Base-by-base conservation (phyloP, 176 grass and related monocot genomes). In the Aegilops sharonensis region DNA sequence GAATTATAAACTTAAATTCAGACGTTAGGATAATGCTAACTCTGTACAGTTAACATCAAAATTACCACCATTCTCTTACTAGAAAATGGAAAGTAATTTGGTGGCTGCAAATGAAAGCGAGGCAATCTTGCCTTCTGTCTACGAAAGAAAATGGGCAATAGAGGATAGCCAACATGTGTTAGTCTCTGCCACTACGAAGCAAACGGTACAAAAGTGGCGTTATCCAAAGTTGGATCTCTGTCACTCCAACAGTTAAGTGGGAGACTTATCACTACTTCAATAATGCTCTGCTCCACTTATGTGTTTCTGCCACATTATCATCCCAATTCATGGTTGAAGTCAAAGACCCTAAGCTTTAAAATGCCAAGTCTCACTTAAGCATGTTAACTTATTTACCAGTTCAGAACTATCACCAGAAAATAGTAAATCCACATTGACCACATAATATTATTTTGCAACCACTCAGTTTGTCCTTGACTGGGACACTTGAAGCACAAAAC, bases 211-310 rank as follows among this genome's bases (percentile, higher is more conserved):
- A 15, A 84, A 80, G 45, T 74, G 21, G 42, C 65, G 23, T 54
- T 87, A 85, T 73, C 66, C 73, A 56, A 11, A 83, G 35, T 63
- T 87, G 32, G 67, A 84, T 67, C 61, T 77, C 70, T 47, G 75
- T 48, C 5, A 3, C 29, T 60, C 20, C 11, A 87, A 48, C 45
- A 84, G 34, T 57, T 60, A 62, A 75, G 43, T 87, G 66, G 40
- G 78, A 62, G 36, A 64, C 40, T 65, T 73, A 32, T 67, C 74
- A 83, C 32, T 82, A 83, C 24, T 75, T 29, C 43, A 75, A 4
- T 76, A 76, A 76, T 76, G 73, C 43, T 54, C 20, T 78, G 27
- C 32, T 39, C 21, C 73, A 82, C 39, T 72, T 72, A 82, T 40
- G 29, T 68, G 29, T 69, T 86, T 27, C 42, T 50, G 39, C 52